phyloP scores from a whole-genome alignment of 2,329 filamentous ascomycete species.

The Geosmithia morbida region DNA sequence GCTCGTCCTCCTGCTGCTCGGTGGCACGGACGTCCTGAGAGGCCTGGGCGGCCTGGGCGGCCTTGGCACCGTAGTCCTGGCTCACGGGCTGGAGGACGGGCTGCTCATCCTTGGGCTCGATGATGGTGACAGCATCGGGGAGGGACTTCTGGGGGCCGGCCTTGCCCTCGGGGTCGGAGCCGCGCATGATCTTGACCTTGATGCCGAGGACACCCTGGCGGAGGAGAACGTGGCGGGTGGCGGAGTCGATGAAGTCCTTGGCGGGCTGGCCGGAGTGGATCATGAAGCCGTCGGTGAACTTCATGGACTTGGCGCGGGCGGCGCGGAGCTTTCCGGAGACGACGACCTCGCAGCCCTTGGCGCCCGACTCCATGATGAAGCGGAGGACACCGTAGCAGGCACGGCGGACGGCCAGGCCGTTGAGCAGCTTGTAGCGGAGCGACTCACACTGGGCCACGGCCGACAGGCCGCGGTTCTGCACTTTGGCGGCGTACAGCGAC shows the following conservation, averaged over 20 bases:
- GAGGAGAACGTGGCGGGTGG: conserved; percentile 98
- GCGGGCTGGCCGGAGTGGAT: conserved; percentile 99
- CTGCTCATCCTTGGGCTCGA: conserved; percentile 99
- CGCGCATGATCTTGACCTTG: conserved; percentile 99
- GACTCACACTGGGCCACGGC: conserved; percentile 99
- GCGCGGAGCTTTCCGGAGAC: conserved; percentile 98
- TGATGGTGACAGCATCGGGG: conserved; percentile 96
- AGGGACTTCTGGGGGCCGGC: conserved; percentile 93
- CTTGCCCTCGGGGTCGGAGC: conserved; percentile 98
- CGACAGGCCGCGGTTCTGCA: conserved; percentile 99
- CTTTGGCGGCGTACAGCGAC: conserved; percentile 99
- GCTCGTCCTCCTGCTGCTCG: conserved; percentile 45
- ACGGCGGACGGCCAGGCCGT: conserved; percentile 95
- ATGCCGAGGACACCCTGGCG: conserved; percentile 99
- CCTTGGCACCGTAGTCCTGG: conserved; percentile 98
- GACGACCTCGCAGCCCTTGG: conserved; percentile 99
- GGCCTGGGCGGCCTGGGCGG: conserved; percentile 50
- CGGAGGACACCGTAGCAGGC: conserved; percentile 99
- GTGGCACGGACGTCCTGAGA: conserved; percentile 45
- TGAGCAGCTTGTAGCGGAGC: conserved; percentile 99
- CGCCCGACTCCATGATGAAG: conserved; percentile 99
- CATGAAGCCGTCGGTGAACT: conserved; percentile 99
- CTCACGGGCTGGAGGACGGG: conserved; percentile 87
- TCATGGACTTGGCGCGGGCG: conserved; percentile 99
- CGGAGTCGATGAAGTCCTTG: conserved; percentile 98